Evolutionary conservation across 495 filamentous ascomycete genomes (phyloP), one percentile per base, ranked within the genome.

Genomic region (Darksidea phi): DNA sequence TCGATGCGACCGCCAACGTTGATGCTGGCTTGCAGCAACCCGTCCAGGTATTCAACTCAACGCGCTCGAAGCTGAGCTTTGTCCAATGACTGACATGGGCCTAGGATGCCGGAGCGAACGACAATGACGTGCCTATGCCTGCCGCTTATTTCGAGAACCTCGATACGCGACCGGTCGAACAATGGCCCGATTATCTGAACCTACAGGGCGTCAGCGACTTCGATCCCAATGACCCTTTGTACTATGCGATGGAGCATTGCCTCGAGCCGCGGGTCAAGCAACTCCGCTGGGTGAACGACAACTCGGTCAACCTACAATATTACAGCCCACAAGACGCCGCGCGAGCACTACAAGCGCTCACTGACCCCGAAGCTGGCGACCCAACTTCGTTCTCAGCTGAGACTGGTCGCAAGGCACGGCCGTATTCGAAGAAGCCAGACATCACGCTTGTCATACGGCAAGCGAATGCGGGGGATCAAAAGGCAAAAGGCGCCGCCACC

Each of bases 231-330:
- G 81, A 96, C 56, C 85, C 96, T 64, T 84, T 86, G 63, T 72
- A 77, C 61, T 97, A 88, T 65, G 80, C 87, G 1, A 53, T 71
- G 4, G 82, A 88, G 53, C 82, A 91, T 71, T 89, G 84, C 67
- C 67, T 79, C 13, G 63, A 72, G 2, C 75, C 81, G 13, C 64
- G 70, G 6, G 80, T 87, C 26, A 70, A 76, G 21, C 81, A 82
- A 18, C 76, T 97, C 64, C 90, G 97, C 74, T 98, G 94, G 94
- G 92, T 98, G 61, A 88, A 98, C 67, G 94, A 98, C 71, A 87
- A 83, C 17, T 94, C 91, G 0, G 90, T 90, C 59, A 97, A 96
- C 65, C 71, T 96, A 32, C 70, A 93, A 43, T 98, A 91, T 77
- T 77, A 80, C 25, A 81, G 79, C 23, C 74, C 87, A 18, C 83